These are phyloP conservation scores for Colletotrichum siamense DNA, from an alignment of 2,329 filamentous ascomycete species.

Conservation along the genomic window DNA sequence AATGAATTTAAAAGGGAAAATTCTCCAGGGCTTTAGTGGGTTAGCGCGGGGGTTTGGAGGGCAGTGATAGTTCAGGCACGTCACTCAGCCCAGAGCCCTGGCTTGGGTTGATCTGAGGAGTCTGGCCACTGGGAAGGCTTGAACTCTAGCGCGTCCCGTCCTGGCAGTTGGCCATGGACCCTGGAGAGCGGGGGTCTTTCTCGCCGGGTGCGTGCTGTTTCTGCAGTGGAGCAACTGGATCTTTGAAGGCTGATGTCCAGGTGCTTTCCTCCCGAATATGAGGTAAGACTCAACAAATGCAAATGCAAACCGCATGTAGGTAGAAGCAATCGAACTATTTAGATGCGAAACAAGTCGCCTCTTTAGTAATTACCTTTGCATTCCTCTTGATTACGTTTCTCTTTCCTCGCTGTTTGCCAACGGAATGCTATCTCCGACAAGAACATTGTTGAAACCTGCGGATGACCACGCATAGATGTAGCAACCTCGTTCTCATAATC, in stretches of 20 bases:
- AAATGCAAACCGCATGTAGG: background rate
- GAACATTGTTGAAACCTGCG: background rate
- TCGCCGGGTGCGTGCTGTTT: background rate
- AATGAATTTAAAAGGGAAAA: slow-evolving; percentile 24
- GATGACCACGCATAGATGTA: background rate
- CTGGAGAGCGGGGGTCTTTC: slow-evolving; percentile 12
- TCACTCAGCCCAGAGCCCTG: slow-evolving; percentile 14
- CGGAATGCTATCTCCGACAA: background rate
- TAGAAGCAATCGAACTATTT: background rate
- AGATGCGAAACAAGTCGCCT: background rate
- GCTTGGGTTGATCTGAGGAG: background rate
- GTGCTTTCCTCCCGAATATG: background rate
- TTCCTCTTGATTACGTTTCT: background rate
- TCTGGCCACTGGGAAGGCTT: background rate
- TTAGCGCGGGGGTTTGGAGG: slow-evolving; percentile 23
- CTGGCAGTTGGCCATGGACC: slow-evolving; percentile 11
- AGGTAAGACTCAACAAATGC: background rate
- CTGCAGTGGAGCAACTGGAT: background rate
- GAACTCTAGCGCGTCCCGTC: slow-evolving; percentile 1
- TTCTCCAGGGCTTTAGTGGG: slow-evolving; percentile 25
- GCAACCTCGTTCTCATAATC: background rate
- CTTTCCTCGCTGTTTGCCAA: background rate
- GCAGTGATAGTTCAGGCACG: slow-evolving; percentile 16
- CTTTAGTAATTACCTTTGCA: background rate
- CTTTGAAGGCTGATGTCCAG: background rate